A percentile compares a stretch with the other conserved stretches of the same genome.
phyloP scores from a whole-genome alignment of 2,329 filamentous ascomycete genomes.

The Aspergillus oerlinghausenensis region DNA sequence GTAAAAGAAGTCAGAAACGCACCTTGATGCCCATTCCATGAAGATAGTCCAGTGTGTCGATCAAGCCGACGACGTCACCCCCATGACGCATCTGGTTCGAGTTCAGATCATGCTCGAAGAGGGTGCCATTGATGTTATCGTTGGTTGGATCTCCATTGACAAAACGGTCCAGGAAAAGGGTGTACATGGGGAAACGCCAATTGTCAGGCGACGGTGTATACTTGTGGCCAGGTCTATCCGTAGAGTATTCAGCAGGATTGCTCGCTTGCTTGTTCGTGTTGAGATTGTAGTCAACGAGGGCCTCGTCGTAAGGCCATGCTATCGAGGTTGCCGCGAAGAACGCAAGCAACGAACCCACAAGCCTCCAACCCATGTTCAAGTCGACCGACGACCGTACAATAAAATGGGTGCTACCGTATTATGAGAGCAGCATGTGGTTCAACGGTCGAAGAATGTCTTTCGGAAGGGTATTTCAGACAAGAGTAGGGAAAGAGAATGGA shows the following conservation, averaged over 20 bases:
- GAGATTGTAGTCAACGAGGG: conserved; percentile 53
- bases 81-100: conserved; percentile 61
- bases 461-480: neutral
- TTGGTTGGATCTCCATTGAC: conserved; percentile 62
- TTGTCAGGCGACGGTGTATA: conserved; percentile 55
- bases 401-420: neutral
- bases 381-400: neutral
- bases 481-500: neutral
- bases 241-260: conserved; percentile 55
- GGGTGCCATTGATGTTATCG: conserved; percentile 58
- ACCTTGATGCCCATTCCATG: conserved; percentile 62
- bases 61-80: conserved; percentile 55
- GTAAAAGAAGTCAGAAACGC: conserved; percentile 1
- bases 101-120: conserved; percentile 57
- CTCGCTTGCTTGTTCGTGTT: conserved; percentile 56
- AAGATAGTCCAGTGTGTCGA: conserved; percentile 60
- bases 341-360: conserved; percentile 22
- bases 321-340: conserved; percentile 21
- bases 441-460: neutral
- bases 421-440: conserved; percentile 17
- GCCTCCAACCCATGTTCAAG: conserved; percentile 30
- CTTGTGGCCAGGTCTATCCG: conserved; percentile 50
- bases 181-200: conserved; percentile 65
- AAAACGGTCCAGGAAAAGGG: conserved; percentile 59
- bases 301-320: conserved; percentile 47